Conservation (phyloP, 495 filamentous ascomycete species). For the Podospora conica region DNA sequence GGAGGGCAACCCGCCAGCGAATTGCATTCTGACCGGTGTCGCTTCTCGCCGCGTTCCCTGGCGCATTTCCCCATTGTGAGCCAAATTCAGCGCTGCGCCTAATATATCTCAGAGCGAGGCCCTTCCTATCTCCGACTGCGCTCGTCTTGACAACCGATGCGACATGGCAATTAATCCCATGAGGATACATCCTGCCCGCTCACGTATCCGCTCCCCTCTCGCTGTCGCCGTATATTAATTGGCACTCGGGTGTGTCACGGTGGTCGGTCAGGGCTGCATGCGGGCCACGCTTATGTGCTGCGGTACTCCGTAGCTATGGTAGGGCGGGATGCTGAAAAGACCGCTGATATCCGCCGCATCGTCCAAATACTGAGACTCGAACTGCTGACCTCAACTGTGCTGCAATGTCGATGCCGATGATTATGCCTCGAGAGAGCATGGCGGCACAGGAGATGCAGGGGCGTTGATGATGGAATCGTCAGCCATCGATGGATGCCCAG, state of each 20-base stretch:
- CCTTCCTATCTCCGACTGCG: slow-evolving; percentile 6
- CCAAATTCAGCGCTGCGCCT: background rate
- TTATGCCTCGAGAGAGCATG: background rate
- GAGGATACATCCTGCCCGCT: slow-evolving; percentile 1
- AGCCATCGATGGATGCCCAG: slow-evolving; percentile 17
- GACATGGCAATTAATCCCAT: slow-evolving; percentile 16
- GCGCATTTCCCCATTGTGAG: slow-evolving; percentile 1
- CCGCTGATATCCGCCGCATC: background rate
- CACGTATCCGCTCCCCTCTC: background rate
- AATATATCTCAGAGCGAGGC: slow-evolving; percentile 6
- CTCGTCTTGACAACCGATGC: slow-evolving; percentile 12
- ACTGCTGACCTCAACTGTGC: background rate
- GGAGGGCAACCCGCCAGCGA: background rate
- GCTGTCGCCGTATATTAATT: slow-evolving; percentile 25
- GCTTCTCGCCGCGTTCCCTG: slow-evolving; percentile 6
- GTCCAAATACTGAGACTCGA: background rate
- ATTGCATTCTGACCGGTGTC: background rate
- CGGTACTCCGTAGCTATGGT: too few relatives aligned
- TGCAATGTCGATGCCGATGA: background rate
- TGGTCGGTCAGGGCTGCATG: slow-evolving; percentile 13
- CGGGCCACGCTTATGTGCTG: background rate
- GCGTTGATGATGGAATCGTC: slow-evolving; percentile 20
- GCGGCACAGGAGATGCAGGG: background rate
- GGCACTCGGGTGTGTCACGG: slow-evolving; percentile 11
- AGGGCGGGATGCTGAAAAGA: background rate